A percentile compares a stretch with the other conserved stretches of the same genome.
phyloP scores from a whole-genome alignment of 352 stramenopile species.

The Phytophthora pistaciae region DNA sequence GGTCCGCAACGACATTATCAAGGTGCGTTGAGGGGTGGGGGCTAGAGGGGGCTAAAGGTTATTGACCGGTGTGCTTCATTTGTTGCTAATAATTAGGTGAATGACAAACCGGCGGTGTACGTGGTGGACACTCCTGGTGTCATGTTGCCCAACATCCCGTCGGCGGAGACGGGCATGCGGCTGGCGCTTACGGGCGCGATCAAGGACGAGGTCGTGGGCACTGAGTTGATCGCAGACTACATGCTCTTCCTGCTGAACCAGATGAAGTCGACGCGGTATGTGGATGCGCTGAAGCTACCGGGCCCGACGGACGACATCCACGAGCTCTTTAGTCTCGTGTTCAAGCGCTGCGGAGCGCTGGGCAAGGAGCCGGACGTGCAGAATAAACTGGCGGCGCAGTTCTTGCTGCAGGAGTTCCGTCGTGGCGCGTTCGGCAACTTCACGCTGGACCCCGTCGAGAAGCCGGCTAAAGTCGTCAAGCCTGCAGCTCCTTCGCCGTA shows the following conservation, averaged over 20 bases:
- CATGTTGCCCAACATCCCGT: slow-evolving; percentile 88
- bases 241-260: slow-evolving; percentile 91
- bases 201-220: slow-evolving; percentile 88
- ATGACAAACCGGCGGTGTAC: slow-evolving; percentile 88
- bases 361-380: slow-evolving; percentile 84
- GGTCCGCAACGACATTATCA: slow-evolving; percentile 90
- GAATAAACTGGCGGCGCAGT: slow-evolving; percentile 70
- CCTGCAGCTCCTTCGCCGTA: slow-evolving; percentile 22
- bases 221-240: slow-evolving; percentile 90
- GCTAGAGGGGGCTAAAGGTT: slow-evolving; percentile 8
- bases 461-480: slow-evolving; percentile 12
- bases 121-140: slow-evolving; percentile 91
- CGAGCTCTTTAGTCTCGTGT: slow-evolving; percentile 67
- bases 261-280: slow-evolving; percentile 80
- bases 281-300: slow-evolving; percentile 71
- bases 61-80: neutral
- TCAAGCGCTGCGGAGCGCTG: slow-evolving; percentile 77
- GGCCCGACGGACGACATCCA: slow-evolving; percentile 82
- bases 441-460: slow-evolving; percentile 73
- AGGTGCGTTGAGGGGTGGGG: slow-evolving; percentile 46
- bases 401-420: slow-evolving; percentile 80
- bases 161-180: slow-evolving; percentile 82
- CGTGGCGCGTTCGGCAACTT: slow-evolving; percentile 83
- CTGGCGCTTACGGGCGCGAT: slow-evolving; percentile 88
- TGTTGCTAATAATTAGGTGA: slow-evolving; percentile 44